Percentiles rank a stretch among this genome's conserved stretches.
Evolutionary conservation across 2,329 filamentous ascomycete species (phyloP).

Genomic region (Monosporascus sp.): DNA sequence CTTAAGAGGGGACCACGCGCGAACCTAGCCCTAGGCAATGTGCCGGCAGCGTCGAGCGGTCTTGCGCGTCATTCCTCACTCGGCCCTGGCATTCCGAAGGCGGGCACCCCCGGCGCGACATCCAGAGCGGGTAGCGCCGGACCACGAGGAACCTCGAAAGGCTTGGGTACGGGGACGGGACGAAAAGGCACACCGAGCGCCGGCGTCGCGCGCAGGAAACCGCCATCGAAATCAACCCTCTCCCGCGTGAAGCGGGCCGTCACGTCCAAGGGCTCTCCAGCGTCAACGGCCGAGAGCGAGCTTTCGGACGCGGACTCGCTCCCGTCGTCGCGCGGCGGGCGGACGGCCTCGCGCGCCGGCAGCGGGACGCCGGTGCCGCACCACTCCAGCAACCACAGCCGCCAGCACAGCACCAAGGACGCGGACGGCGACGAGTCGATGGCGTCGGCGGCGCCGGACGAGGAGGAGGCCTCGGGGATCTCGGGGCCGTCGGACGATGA

Average conservation of each 20-base stretch:
- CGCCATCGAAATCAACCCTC: conserved; percentile 50
- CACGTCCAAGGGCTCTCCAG: conserved; percentile 54
- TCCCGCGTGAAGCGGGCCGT: conserved; percentile 56
- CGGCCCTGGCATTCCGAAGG: conserved; percentile 58
- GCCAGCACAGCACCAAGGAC: conserved; percentile 11
- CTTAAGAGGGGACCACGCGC: conserved; percentile 49
- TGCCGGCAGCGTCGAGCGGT: conserved; percentile 49
- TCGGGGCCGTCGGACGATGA: conserved; percentile 50
- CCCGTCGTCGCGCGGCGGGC: conserved; percentile 47
- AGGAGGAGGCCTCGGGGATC: conserved; percentile 3
- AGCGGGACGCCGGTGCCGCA: conserved; percentile 32
- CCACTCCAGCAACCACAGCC: conserved; percentile 17
- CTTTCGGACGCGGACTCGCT: conserved; percentile 56
- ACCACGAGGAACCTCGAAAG: conserved; percentile 48
- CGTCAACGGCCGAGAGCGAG: conserved; percentile 59
- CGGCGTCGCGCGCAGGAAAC: conserved; percentile 29
- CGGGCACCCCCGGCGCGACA: conserved; percentile 29
- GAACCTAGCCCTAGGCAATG: conserved; percentile 41
- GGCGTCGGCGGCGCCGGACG: conserved; percentile 32
- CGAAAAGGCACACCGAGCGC: conserved; percentile 39
- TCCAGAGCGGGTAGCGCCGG: conserved; percentile 55
- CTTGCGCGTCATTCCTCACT: conserved; percentile 59
- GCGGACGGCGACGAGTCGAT: conserved; percentile 25
- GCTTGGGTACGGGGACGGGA: conserved; percentile 29
- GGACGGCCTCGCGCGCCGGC: conserved; percentile 26